A percentile compares a stretch with the other conserved stretches of the same genome.
Conservation (phyloP, 2,329 filamentous ascomycete species). For the Colletotrichum shisoi region DNA sequence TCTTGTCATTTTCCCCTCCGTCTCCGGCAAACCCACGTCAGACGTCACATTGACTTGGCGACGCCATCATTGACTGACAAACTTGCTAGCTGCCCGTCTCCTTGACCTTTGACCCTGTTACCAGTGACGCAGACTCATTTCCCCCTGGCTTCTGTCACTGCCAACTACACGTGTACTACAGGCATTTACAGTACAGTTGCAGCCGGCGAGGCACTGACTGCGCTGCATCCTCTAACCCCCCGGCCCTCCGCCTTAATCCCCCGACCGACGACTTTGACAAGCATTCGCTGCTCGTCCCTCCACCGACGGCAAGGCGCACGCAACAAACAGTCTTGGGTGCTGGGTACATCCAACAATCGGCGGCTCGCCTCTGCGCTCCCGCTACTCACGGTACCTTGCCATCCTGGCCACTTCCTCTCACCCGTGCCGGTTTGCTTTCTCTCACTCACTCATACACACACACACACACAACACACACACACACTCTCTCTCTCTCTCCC, state of each 20-base stretch:
- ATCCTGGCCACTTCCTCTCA: slow-evolving; percentile 10
- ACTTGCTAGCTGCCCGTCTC: neutral
- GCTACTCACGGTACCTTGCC: neutral
- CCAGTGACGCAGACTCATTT: neutral
- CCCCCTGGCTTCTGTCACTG: neutral
- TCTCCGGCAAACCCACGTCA: slow-evolving; percentile 6
- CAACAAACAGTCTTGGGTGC: no score
- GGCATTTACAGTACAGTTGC: neutral
- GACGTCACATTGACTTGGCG: slow-evolving; percentile 36
- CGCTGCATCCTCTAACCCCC: neutral
- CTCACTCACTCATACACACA: no score
- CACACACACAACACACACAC: no score
- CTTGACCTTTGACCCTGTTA: neutral
- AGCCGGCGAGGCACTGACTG: neutral
- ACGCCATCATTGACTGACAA: slow-evolving; percentile 17
- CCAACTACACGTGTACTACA: neutral
- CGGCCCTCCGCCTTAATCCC: slow-evolving; percentile 10
- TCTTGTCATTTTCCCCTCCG: neutral
- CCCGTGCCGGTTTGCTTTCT: slow-evolving; percentile 1
- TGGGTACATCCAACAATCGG: neutral
- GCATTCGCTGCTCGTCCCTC: slow-evolving; percentile 20
- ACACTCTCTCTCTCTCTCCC: no score
- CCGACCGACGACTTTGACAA: slow-evolving; percentile 5
- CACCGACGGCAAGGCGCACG: slow-evolving; percentile 1
- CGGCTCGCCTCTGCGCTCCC: neutral